Percentiles rank a stretch among this genome's conserved stretches.
These are phyloP conservation scores for Epicoccum nigrum DNA, from an alignment of 2,329 filamentous ascomycete species.

Conservation along the genomic window DNA sequence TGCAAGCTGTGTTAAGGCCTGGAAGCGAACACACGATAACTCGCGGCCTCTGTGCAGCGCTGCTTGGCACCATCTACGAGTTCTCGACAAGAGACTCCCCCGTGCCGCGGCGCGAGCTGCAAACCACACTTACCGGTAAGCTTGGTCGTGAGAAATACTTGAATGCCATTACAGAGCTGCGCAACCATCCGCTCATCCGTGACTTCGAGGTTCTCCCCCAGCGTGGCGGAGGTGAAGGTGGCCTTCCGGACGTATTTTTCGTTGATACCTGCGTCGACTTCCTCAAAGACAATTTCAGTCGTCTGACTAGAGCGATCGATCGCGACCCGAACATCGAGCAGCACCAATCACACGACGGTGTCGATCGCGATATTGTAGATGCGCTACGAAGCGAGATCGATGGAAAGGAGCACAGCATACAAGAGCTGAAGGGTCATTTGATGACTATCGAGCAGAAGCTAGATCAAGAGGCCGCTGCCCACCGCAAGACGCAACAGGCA, in stretches of 20 bases:
- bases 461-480: conserved; percentile 76
- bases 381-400: conserved; percentile 77
- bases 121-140: conserved; percentile 75
- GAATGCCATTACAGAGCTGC: conserved; percentile 77
- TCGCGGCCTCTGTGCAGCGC: conserved; percentile 80
- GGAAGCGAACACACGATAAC: conserved; percentile 66
- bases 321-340: conserved; percentile 88
- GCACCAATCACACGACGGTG: conserved; percentile 82
- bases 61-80: conserved; percentile 90
- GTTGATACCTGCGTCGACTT: conserved; percentile 89
- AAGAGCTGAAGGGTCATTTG: conserved; percentile 63
- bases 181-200: conserved; percentile 77
- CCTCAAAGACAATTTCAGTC: conserved; percentile 93
- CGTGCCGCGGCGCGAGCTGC: conserved; percentile 78
- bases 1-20: conserved; percentile 69
- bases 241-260: conserved; percentile 80
- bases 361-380: conserved; percentile 93
- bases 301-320: conserved; percentile 83
- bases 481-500: conserved; percentile 65
- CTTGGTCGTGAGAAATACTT: conserved; percentile 88
- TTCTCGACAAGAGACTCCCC: conserved; percentile 98
- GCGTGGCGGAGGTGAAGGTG: conserved; percentile 56
- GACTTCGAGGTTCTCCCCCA: conserved; percentile 89
- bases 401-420: conserved; percentile 68
- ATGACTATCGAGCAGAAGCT: conserved; percentile 63